Evolutionary conservation across 2,329 filamentous ascomycete genomes (phyloP).

Genomic region (Pyricularia sp.): DNA sequence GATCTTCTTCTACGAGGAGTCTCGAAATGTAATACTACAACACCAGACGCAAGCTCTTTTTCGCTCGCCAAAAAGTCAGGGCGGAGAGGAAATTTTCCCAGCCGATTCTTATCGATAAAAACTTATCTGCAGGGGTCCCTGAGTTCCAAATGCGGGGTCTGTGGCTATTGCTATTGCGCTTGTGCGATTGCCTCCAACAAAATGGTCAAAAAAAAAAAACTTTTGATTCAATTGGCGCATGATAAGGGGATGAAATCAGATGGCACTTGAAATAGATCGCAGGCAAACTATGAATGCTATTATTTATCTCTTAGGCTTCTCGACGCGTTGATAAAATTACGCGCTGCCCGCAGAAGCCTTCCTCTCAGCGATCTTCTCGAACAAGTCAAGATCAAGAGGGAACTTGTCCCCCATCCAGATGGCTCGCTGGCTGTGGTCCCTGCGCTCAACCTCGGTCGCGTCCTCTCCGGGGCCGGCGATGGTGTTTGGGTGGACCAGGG

Average conservation of each 20-base stretch:
- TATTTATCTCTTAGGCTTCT: no score
- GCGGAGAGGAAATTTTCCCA: neutral
- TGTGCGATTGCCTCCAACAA: neutral
- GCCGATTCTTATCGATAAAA: neutral
- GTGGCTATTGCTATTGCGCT: neutral
- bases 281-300: neutral
- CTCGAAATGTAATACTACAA: neutral
- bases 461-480: slow-evolving; percentile 24
- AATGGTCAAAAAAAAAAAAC: neutral
- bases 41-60: neutral
- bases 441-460: slow-evolving; percentile 23
- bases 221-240: neutral
- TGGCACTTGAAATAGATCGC: neutral
- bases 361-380: slow-evolving; percentile 25
- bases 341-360: neutral
- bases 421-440: slow-evolving; percentile 58
- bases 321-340: neutral
- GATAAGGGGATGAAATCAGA: neutral
- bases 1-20: no score
- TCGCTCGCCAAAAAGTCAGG: neutral
- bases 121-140: neutral
- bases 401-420: slow-evolving; percentile 66
- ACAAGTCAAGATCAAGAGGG: slow-evolving; percentile 46
- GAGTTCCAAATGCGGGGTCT: neutral
- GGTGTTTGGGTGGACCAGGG: slow-evolving; percentile 75